A percentile compares a stretch with the other conserved stretches of the same genome.
These are phyloP conservation scores for Sistotremastrum niveocremeum DNA, from an alignment of 768 basidiomycete species.

Conservation along the genomic window DNA sequence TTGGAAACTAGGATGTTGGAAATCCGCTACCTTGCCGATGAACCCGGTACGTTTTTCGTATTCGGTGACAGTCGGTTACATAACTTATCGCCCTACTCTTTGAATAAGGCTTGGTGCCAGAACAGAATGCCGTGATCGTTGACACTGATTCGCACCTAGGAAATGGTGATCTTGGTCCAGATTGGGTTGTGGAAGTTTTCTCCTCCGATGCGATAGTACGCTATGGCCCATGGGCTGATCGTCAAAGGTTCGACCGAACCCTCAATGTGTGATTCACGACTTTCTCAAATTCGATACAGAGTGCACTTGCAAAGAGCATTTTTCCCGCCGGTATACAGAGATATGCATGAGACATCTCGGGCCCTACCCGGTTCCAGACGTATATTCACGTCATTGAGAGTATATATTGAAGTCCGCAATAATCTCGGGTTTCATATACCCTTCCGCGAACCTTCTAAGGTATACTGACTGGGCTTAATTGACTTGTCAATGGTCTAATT, in stretches of 20 bases:
- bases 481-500: not conserved
- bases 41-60: constrained; percentile 34
- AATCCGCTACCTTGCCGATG: constrained; percentile 77
- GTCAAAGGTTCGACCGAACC: constrained; percentile 50
- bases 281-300: constrained; percentile 21
- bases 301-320: constrained; percentile 67
- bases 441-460: constrained; percentile 86
- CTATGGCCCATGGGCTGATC: constrained; percentile 96
- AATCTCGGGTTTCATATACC: constrained; percentile 73
- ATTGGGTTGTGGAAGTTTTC: constrained; percentile 85
- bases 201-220: constrained; percentile 61
- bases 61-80: not conserved
- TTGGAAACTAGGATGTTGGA: constrained; percentile 69
- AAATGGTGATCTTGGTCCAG: constrained; percentile 77
- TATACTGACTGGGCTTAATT: constrained; percentile 10
- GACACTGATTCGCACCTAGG: constrained; percentile 45
- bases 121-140: not conserved
- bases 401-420: constrained; percentile 72
- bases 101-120: not conserved
- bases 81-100: not conserved
- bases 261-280: not conserved
- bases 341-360: constrained; percentile 38
- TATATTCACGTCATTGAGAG: constrained; percentile 67
- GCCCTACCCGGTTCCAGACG: constrained; percentile 70
- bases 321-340: constrained; percentile 69